These are phyloP conservation scores for Saprolegnia parasitica DNA, from an alignment of 352 stramenopile genomes.

Conservation along the genomic window DNA sequence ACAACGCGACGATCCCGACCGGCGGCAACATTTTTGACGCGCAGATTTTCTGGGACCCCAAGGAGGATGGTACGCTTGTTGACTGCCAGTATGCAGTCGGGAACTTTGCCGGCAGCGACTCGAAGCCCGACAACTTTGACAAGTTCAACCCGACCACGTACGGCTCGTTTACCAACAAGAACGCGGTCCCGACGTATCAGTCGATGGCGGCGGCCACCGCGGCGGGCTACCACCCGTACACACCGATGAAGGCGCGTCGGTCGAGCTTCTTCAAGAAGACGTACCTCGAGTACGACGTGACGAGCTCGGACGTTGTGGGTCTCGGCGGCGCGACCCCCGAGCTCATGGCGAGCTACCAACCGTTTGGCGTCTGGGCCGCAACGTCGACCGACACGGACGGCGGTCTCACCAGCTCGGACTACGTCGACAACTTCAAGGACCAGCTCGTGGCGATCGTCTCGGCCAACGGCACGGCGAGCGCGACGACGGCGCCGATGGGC, in stretches of 20 bases:
- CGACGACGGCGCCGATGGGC: constrained; percentile 35
- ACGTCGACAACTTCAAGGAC: constrained; percentile 38
- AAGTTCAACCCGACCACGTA: constrained; percentile 49
- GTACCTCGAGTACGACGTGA: constrained; percentile 74
- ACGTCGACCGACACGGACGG: constrained; percentile 37
- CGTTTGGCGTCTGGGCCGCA: constrained; percentile 69
- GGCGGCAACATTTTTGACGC: constrained; percentile 63
- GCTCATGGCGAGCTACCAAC: constrained; percentile 65
- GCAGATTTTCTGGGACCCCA: constrained; percentile 75
- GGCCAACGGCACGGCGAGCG: constrained; percentile 34
- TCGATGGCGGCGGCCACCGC: constrained; percentile 55
- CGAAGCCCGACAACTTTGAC: constrained; percentile 42
- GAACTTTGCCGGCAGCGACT: constrained; percentile 51
- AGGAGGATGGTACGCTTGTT: constrained; percentile 52
- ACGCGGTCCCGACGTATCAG: constrained; percentile 51
- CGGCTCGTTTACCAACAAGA: constrained; percentile 37
- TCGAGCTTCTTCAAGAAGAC: constrained; percentile 87
- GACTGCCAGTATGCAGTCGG: constrained; percentile 80
- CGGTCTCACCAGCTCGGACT: constrained; percentile 17
- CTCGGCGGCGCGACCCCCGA: constrained; percentile 49
- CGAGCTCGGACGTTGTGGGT: constrained; percentile 38
- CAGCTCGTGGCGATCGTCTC: constrained; percentile 40
- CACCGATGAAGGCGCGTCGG: constrained; percentile 71
- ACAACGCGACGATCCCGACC: constrained; percentile 46
- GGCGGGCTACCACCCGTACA: constrained; percentile 78